These are phyloP conservation scores for Aspergillus brasiliensis DNA, from an alignment of 2,329 filamentous ascomycete species.

Conservation along the genomic window DNA sequence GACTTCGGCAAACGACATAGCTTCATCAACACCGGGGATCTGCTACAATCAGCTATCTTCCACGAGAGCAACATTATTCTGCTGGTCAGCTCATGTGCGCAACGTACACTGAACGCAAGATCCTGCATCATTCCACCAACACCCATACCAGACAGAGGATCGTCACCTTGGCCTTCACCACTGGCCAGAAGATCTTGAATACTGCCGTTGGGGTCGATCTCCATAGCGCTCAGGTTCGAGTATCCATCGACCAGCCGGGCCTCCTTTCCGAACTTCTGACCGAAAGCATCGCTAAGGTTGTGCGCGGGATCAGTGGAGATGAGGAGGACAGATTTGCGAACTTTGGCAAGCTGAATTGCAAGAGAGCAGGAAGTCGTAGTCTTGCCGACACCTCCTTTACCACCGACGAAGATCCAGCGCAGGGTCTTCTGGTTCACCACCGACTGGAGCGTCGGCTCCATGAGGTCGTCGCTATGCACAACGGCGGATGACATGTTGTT, in stretches of 20 bases:
- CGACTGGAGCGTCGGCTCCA: conserved; percentile 91
- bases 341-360: conserved; percentile 93
- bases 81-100: background rate
- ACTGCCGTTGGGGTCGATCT: conserved; percentile 97
- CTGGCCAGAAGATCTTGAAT: conserved; percentile 92
- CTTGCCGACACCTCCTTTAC: conserved; percentile 97
- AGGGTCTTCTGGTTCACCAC: conserved; percentile 94
- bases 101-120: conserved; percentile 80
- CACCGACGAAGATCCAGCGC: conserved; percentile 98
- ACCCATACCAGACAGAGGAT: conserved; percentile 68
- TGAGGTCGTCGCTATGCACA: conserved; percentile 63
- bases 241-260: conserved; percentile 90
- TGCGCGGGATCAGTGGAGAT: conserved; percentile 98
- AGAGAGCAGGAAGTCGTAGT: conserved; percentile 99
- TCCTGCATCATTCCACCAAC: conserved; percentile 99
- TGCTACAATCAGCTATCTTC: conserved; percentile 42
- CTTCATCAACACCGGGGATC: conserved; percentile 98
- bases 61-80: background rate
- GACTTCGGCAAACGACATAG: conserved; percentile 99
- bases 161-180: conserved; percentile 62
- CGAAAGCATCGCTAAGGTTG: conserved; percentile 96
- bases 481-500: conserved; percentile 46
- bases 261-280: conserved; percentile 99
- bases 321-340: conserved; percentile 91
- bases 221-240: conserved; percentile 94